phyloP scores from a whole-genome alignment of 148 eudicot genomes.

The Arbutus unedo region DNA sequence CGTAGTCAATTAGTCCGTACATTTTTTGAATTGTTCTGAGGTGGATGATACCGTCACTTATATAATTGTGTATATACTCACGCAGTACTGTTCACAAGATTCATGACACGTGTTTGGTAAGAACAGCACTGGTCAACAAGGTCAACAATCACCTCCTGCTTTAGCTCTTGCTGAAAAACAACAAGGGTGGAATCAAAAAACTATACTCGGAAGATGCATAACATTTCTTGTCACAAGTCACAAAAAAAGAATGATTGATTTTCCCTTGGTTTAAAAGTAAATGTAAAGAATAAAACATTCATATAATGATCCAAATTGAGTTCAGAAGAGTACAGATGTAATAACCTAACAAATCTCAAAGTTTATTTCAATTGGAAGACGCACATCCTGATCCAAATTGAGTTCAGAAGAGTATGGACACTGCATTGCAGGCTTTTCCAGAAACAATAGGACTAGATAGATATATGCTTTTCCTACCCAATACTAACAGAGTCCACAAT shows the following conservation, averaged over 20 bases:
- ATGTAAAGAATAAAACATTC: not conserved
- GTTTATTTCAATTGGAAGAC: not conserved
- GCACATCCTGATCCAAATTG: not conserved
- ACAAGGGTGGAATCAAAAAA: not conserved
- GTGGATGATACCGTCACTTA: not conserved
- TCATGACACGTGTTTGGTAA: constrained; percentile 78
- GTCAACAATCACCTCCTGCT: constrained; percentile 83
- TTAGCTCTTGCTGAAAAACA: constrained; percentile 49
- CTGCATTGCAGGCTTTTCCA: not conserved
- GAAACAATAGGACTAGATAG: not conserved
- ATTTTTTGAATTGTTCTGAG: not conserved
- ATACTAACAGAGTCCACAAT: not conserved
- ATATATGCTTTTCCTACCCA: not conserved
- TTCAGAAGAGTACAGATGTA: not conserved
- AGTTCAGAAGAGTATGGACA: too few relatives aligned
- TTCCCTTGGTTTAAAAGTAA: not conserved
- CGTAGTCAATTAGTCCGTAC: not conserved
- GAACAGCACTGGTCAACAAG: constrained; percentile 93
- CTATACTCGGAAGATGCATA: not conserved
- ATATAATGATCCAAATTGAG: not conserved
- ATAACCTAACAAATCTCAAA: not conserved
- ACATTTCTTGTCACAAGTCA: not conserved
- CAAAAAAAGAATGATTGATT: constrained; percentile 3
- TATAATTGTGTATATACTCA: constrained; percentile 28
- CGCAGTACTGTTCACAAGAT: constrained; percentile 73